Evolutionary conservation across 306 rosid genomes (phyloP).

Genomic region (Quercus mongolica): DNA sequence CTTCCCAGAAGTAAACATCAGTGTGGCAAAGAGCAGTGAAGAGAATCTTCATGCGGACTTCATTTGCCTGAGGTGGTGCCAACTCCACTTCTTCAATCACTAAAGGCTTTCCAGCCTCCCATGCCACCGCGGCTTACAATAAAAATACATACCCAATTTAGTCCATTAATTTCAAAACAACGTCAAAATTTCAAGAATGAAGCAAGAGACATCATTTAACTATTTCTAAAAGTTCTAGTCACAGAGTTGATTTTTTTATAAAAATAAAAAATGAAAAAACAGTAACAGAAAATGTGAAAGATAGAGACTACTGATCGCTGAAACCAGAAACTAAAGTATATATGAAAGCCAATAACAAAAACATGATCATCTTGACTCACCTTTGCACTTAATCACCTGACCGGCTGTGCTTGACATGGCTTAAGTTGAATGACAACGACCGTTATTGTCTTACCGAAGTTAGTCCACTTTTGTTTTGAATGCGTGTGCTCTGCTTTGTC

Average conservation of each 20-base stretch:
- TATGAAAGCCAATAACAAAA: neutral
- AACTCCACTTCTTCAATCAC: constrained; percentile 53
- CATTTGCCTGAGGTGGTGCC: constrained; percentile 47
- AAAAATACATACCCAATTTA: neutral
- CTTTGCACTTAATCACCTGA: constrained; percentile 71
- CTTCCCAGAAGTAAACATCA: constrained; percentile 53
- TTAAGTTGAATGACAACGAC: neutral
- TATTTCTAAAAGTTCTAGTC: too few relatives aligned
- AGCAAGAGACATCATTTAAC: too few relatives aligned
- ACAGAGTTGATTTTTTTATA: too few relatives aligned
- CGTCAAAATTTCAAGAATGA: neutral
- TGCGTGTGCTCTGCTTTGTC: neutral
- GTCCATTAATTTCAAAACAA: neutral
- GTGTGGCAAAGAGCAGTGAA: constrained; percentile 50
- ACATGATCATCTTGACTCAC: constrained; percentile 11
- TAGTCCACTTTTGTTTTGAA: too few relatives aligned
- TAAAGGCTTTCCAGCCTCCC: constrained; percentile 56
- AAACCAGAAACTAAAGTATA: too few relatives aligned
- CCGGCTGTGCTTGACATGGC: constrained; percentile 55
- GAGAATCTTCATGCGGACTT: constrained; percentile 50
- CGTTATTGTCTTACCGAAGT: neutral
- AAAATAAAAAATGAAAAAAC: too few relatives aligned
- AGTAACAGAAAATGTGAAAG: too few relatives aligned
- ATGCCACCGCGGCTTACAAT: constrained; percentile 48
- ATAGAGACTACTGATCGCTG: too few relatives aligned